Base-by-base conservation (phyloP, 768 basidiomycete species). In the Tephrocybe sp. region DNA sequence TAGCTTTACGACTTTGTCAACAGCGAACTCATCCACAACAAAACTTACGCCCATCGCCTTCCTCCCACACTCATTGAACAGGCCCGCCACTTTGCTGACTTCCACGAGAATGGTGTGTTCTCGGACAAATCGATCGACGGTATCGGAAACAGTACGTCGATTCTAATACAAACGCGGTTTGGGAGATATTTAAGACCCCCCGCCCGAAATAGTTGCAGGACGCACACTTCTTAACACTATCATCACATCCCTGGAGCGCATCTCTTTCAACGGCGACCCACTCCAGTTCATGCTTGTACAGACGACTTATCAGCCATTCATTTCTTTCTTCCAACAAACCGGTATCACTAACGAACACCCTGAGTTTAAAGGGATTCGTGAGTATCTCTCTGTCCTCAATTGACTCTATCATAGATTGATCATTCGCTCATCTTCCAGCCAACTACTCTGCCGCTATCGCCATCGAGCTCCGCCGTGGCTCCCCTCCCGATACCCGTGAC, bases 231-330 rank as follows among this genome's bases (percentile, higher is more conserved):
- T 93, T 30, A 78, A 84, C 64, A 82, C 84, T 22, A 74, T 94
- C 66, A 70, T 92, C 43, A 68, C 59, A 45, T 82, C 88, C 9
- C 78, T 94, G 47, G 80, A 87, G 61, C 83, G 82, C 59, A 85
- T 94, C 64, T 80, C 86, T 38, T 88, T 84, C 74, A 82, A n/a
- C n/a, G n/a, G n/a, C 53, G 85, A 90, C 69, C 84, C 88, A 38
- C 80, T 93, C 44, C 84, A 88, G 59, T 78, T 94, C 69, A 74
- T 86, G 67, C 64, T 91, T 56, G 74, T 90, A 57, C 81, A 88
- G 69, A 84, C 85, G 13, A 88, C 88, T 54, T 94, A 94, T 75
- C 91, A 93, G 66, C 85, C n/a, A 12, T 91, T 94, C 79, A 84
- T 93, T 61, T 91, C 89, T 3, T 76, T 94, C 66, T 87, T 94